phyloP scores from a whole-genome alignment of 495 filamentous ascomycete genomes.

The Neurospora pannonica region DNA sequence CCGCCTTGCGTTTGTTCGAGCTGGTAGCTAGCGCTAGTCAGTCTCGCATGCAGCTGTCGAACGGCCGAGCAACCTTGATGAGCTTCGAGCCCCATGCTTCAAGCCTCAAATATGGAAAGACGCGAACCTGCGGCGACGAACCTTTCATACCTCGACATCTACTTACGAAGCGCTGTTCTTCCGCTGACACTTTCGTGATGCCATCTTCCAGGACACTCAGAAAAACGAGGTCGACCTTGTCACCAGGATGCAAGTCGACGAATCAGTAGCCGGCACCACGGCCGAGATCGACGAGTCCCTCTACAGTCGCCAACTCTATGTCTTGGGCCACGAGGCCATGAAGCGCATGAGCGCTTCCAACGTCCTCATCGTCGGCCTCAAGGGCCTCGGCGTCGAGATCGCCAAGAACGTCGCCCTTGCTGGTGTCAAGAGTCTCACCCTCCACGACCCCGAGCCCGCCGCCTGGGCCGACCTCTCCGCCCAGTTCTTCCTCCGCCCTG shows the following conservation, averaged over 20 bases:
- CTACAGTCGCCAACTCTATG: slow-evolving; percentile 96
- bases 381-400: slow-evolving; percentile 94
- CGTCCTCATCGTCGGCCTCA: slow-evolving; percentile 83
- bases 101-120: background rate
- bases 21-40: background rate
- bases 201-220: slow-evolving; percentile 25
- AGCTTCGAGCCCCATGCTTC: background rate
- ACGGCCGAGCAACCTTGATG: background rate
- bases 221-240: slow-evolving; percentile 52
- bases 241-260: slow-evolving; percentile 77
- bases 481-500: slow-evolving; percentile 86
- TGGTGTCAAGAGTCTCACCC: slow-evolving; percentile 73
- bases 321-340: slow-evolving; percentile 98
- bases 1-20: background rate
- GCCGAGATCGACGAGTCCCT: slow-evolving; percentile 90
- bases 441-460: slow-evolving; percentile 76
- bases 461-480: slow-evolving; percentile 81
- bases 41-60: background rate
- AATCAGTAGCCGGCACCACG: slow-evolving; percentile 36
- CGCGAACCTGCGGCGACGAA: background rate
- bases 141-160: background rate
- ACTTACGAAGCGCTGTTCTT: background rate
- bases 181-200: background rate
- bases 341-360: slow-evolving; percentile 97
- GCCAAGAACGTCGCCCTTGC: slow-evolving; percentile 98